phyloP scores from a whole-genome alignment of 345 rosid species.

The Turnera subulata region DNA sequence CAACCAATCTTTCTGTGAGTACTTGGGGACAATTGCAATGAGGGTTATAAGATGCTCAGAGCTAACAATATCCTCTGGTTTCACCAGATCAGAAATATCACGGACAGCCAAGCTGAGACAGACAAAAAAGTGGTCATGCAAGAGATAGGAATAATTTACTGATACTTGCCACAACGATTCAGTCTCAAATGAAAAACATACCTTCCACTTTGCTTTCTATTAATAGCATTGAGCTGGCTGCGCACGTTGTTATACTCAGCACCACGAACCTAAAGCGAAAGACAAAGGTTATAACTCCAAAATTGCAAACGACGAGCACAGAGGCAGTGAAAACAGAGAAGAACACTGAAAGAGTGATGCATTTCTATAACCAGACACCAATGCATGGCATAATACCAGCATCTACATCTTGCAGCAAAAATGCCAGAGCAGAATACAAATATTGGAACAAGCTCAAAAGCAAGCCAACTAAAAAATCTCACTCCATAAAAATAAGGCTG shows the following conservation, averaged over 20 bases:
- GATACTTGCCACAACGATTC: not conserved
- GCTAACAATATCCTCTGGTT: constrained; percentile 73
- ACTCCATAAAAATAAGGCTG: no score
- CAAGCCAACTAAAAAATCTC: not conserved
- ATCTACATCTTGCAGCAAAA: not conserved
- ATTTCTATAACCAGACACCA: not conserved
- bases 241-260: constrained; percentile 94
- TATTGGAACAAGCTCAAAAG: no score
- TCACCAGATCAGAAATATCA: constrained; percentile 89
- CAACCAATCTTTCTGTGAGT: constrained; percentile 98
- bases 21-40: constrained; percentile 81
- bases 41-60: constrained; percentile 90
- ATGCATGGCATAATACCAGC: not conserved
- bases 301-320: not conserved
- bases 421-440: not conserved
- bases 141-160: constrained; percentile 1
- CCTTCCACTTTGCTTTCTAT: constrained; percentile 99
- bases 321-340: no score
- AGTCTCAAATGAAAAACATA: constrained; percentile 14
- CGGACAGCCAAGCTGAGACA: constrained; percentile 94
- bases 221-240: constrained; percentile 91
- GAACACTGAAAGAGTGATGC: no score
- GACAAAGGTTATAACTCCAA: not conserved
- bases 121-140: constrained; percentile 20
- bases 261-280: constrained; percentile 71